phyloP scores from a whole-genome alignment of 129 eudicot genomes.

The Scalesia atractyloides region DNA sequence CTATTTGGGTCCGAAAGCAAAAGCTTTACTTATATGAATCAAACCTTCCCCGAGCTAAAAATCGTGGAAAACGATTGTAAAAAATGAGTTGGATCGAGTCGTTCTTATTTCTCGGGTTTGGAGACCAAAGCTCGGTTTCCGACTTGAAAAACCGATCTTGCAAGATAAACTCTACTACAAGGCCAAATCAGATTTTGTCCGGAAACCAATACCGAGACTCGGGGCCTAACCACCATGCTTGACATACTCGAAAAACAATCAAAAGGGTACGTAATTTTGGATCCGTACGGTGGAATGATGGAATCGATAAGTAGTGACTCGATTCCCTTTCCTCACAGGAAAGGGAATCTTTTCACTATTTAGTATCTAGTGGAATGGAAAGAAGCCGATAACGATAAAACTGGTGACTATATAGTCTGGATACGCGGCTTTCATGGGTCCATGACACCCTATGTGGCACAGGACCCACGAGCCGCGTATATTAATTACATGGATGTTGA shows the following conservation, averaged over 20 bases:
- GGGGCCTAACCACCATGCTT: conserved; percentile 49
- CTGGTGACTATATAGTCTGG: conserved; percentile 50
- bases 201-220: conserved; percentile 32
- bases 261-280: conserved; percentile 65
- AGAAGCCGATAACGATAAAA: conserved; percentile 35
- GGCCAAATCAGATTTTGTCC: conserved; percentile 82
- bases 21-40: conserved; percentile 36
- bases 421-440: conserved; percentile 52
- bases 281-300: conserved; percentile 83
- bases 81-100: conserved; percentile 83
- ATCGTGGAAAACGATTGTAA: conserved; percentile 44
- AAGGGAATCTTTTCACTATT: conserved; percentile 62
- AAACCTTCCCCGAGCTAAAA: conserved; percentile 49
- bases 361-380: conserved; percentile 70
- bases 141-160: conserved; percentile 44
- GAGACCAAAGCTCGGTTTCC: conserved; percentile 20
- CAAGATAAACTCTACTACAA: conserved; percentile 53
- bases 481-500: conserved; percentile 76
- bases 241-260: conserved; percentile 64
- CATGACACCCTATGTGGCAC: conserved; percentile 64
- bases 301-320: conserved; percentile 45
- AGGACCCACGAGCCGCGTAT: conserved; percentile 68
- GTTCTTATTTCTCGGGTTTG: conserved; percentile 58
- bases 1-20: conserved; percentile 52
- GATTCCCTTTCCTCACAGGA: conserved; percentile 80